These are phyloP conservation scores for Akanthomyces muscarius DNA, from an alignment of 2,329 filamentous ascomycete species.

Conservation along the genomic window DNA sequence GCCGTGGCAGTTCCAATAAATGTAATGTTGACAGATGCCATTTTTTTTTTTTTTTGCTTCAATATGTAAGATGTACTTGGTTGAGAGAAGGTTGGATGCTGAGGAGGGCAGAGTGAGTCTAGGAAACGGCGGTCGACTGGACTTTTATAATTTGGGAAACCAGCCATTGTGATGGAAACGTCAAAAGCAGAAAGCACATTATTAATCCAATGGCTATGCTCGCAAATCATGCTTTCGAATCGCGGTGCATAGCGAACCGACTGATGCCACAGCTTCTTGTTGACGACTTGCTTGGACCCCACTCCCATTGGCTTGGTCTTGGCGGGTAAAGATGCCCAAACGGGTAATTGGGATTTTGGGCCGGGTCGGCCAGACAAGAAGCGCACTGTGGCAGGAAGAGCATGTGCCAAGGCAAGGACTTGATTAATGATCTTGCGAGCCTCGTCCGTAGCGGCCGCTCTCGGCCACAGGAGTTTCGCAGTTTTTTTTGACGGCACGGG, in stretches of 20 bases:
- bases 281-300: neutral
- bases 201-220: constrained; percentile 1
- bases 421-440: no score
- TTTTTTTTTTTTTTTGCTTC: neutral
- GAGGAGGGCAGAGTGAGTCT: neutral
- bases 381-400: no score
- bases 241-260: neutral
- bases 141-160: neutral
- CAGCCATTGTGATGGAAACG: no score
- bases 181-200: neutral
- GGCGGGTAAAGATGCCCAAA: neutral
- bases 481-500: no score
- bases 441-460: no score
- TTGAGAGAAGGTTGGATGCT: constrained; percentile 17
- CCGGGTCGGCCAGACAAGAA: no score
- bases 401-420: no score
- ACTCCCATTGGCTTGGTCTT: neutral
- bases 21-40: constrained; percentile 33
- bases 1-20: constrained; percentile 47
- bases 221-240: neutral
- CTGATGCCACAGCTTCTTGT: neutral
- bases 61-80: neutral
- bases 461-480: no score
- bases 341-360: neutral
- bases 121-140: no score